Conservation (phyloP, 495 filamentous ascomycete genomes). For the Coniosporium apollinis region DNA sequence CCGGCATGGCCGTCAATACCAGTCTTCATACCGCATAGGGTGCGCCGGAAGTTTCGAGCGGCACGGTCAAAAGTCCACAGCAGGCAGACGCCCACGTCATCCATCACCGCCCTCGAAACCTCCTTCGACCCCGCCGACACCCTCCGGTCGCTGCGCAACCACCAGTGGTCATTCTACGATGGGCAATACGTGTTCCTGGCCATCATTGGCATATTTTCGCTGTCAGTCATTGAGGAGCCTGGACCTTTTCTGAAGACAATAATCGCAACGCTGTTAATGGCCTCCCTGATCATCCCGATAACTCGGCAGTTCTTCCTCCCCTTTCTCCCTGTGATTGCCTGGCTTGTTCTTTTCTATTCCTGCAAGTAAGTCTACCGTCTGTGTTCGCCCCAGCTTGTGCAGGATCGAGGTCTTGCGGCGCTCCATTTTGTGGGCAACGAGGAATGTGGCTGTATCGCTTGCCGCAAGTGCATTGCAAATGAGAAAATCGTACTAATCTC, state of each 20-base stretch:
- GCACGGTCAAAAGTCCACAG: slow-evolving; percentile 51
- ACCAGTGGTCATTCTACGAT: slow-evolving; percentile 76
- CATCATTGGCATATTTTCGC: slow-evolving; percentile 58
- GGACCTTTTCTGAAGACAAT: slow-evolving; percentile 55
- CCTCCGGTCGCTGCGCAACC: slow-evolving; percentile 48
- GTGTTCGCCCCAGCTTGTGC: too few species aligned
- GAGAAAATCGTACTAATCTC: slow-evolving; percentile 8
- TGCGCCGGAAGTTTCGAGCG: slow-evolving; percentile 46
- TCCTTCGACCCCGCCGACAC: slow-evolving; percentile 65
- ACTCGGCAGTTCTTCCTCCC: slow-evolving; percentile 86
- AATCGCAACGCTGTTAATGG: slow-evolving; percentile 44
- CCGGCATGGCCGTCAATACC: slow-evolving; percentile 27
- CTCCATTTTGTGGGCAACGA: neutral
- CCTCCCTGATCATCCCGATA: slow-evolving; percentile 64
- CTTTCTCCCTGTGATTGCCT: slow-evolving; percentile 65
- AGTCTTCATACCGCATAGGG: slow-evolving; percentile 48
- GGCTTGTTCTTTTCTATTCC: slow-evolving; percentile 75
- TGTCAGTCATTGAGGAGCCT: slow-evolving; percentile 60
- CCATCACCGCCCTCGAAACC: slow-evolving; percentile 59
- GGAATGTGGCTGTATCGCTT: neutral
- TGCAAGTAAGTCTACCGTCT: slow-evolving; percentile 66
- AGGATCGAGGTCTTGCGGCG: too few species aligned
- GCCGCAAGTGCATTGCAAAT: neutral
- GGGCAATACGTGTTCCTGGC: slow-evolving; percentile 65
- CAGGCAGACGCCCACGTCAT: slow-evolving; percentile 51